phyloP scores from a whole-genome alignment of 805 yeast genomes.

The Cyberlindnera petersonii region DNA sequence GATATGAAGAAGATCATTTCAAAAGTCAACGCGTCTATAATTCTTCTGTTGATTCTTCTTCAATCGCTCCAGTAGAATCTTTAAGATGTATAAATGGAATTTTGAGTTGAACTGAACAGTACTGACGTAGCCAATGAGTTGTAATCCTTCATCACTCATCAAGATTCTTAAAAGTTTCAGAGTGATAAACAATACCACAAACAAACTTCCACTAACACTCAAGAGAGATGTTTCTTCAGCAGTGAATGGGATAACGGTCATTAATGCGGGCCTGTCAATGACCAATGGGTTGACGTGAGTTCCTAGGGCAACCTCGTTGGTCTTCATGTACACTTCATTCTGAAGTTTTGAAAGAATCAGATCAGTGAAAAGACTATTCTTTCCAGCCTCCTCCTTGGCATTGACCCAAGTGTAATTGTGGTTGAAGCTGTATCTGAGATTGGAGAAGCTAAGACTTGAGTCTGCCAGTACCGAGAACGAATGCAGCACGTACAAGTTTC shows the following conservation, averaged over 20 bases:
- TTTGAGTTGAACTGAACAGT: slow-evolving; percentile 23
- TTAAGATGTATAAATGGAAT: slow-evolving; percentile 23
- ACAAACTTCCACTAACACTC: slow-evolving; percentile 20
- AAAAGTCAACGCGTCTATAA: not conserved
- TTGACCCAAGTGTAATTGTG: slow-evolving; percentile 25
- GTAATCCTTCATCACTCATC: slow-evolving; percentile 19
- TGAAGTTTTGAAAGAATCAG: slow-evolving; percentile 22
- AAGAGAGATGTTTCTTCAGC: slow-evolving; percentile 20
- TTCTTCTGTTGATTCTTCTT: not conserved
- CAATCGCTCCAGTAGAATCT: slow-evolving; percentile 12
- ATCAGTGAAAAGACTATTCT: slow-evolving; percentile 24
- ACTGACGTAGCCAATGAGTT: slow-evolving; percentile 20
- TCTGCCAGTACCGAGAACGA: slow-evolving; percentile 20
- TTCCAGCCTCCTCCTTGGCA: slow-evolving; percentile 23
- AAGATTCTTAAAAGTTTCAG: slow-evolving; percentile 22
- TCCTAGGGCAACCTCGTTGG: slow-evolving; percentile 23
- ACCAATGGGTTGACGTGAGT: slow-evolving; percentile 20
- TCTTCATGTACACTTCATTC: slow-evolving; percentile 20
- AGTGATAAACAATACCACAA: slow-evolving; percentile 21
- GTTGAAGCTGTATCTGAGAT: slow-evolving; percentile 22
- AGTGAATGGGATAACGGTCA: slow-evolving; percentile 23
- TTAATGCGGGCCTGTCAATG: slow-evolving; percentile 22
- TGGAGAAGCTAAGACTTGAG: slow-evolving; percentile 20
- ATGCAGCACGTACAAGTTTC: slow-evolving; percentile 23
- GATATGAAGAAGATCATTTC: not conserved